A percentile compares a stretch with the other conserved stretches of the same genome.
Evolutionary conservation across 371 early-diverging fungal species (phyloP).

Genomic region (Rhizomucor pusillus): DNA sequence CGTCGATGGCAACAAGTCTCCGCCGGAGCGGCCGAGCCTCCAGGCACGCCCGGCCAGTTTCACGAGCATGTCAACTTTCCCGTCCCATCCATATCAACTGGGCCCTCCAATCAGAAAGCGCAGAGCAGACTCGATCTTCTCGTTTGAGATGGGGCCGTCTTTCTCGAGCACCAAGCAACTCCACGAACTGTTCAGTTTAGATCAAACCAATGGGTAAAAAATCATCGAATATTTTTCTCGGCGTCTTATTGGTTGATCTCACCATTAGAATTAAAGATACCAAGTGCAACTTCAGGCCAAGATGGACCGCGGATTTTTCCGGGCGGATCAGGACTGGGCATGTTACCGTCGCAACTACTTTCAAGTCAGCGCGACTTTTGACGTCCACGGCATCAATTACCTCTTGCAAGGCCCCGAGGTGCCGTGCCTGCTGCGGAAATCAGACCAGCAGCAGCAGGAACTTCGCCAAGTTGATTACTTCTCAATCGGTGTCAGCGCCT

Average conservation of each 20-base stretch:
- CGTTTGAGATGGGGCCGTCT: slow-evolving; percentile 46
- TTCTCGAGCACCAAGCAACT: slow-evolving; percentile 42
- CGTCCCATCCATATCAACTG: slow-evolving; percentile 40
- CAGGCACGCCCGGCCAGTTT: slow-evolving; percentile 42
- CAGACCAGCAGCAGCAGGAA: slow-evolving; percentile 15
- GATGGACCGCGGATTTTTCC: slow-evolving; percentile 75
- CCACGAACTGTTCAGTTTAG: slow-evolving; percentile 39
- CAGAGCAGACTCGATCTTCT: slow-evolving; percentile 47
- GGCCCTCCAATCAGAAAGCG: slow-evolving; percentile 33
- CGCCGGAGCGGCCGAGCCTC: slow-evolving; percentile 27
- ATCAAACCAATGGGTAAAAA: slow-evolving; percentile 41
- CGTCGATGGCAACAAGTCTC: slow-evolving; percentile 9
- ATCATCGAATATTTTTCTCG: neutral
- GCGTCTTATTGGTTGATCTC: too few species aligned
- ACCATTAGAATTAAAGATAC: slow-evolving; percentile 32
- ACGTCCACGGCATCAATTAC: slow-evolving; percentile 40
- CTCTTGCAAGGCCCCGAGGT: slow-evolving; percentile 19
- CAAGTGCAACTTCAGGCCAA: slow-evolving; percentile 58
- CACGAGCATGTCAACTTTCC: slow-evolving; percentile 39
- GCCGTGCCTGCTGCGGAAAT: slow-evolving; percentile 38
- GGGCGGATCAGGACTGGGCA: slow-evolving; percentile 77
- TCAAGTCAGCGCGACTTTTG: slow-evolving; percentile 71
- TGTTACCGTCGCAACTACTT: slow-evolving; percentile 91
- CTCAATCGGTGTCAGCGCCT: slow-evolving; percentile 60
- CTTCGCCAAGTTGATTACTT: slow-evolving; percentile 38